These are phyloP conservation scores for Bruguiera gymnorhiza DNA, from an alignment of 345 rosid genomes.

Conservation along the genomic window DNA sequence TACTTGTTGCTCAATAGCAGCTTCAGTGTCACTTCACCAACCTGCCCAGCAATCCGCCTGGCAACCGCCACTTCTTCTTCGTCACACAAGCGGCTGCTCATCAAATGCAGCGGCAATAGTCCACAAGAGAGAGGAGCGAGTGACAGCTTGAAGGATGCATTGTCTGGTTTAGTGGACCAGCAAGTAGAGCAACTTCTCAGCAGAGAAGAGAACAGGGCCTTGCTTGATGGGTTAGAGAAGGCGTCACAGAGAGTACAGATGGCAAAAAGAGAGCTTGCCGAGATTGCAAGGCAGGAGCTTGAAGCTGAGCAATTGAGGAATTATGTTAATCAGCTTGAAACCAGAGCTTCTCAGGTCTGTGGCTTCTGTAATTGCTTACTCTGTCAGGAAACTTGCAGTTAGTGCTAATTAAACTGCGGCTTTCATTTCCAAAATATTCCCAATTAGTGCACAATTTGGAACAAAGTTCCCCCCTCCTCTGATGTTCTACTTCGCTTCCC, in stretches of 20 bases:
- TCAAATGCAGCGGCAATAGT: conserved; percentile 33
- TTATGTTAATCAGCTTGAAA: conserved; percentile 55
- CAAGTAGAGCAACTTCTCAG: conserved; percentile 66
- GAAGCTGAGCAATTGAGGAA: conserved; percentile 50
- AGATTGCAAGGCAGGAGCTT: conserved; percentile 68
- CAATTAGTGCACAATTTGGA: no score
- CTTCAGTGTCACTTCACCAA: conserved; percentile 9
- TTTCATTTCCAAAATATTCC: no score
- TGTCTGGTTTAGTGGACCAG: conserved; percentile 58
- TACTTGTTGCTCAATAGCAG: background rate
- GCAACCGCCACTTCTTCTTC: conserved; percentile 9
- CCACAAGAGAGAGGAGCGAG: conserved; percentile 23
- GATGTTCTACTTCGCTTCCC: no score
- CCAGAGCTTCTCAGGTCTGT: conserved; percentile 66
- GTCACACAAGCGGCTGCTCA: conserved; percentile 18
- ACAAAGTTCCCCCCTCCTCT: no score
- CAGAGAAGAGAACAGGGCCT: conserved; percentile 63
- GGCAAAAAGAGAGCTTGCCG: conserved; percentile 66
- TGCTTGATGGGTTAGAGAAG: conserved; percentile 72
- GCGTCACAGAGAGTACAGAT: conserved; percentile 72
- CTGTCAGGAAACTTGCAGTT: background rate
- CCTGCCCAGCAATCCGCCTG: conserved; percentile 6
- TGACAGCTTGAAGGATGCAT: conserved; percentile 47
- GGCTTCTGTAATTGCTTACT: background rate
- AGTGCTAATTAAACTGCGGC: no score